Evolutionary conservation across 345 rosid species (phyloP).

Genomic region (Microcos paniculata): DNA sequence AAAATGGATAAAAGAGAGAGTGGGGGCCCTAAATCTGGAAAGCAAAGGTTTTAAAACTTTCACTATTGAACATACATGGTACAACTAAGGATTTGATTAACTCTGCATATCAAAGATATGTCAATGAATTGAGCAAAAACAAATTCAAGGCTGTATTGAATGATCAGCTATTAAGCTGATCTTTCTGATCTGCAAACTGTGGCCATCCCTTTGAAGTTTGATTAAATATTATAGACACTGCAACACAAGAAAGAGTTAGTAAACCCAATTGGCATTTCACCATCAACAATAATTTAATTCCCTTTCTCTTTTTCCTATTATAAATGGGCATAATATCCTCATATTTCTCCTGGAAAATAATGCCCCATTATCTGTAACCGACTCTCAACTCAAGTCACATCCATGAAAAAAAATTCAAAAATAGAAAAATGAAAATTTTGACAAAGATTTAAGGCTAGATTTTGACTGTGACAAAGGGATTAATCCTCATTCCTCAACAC

Average conservation of each 20-base stretch:
- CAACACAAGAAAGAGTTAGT: not conserved
- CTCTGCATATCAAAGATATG: not conserved
- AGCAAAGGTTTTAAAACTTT: not conserved
- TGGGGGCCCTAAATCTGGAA: not conserved
- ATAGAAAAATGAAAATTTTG: not conserved
- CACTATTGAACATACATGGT: not conserved
- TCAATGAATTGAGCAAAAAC: not conserved
- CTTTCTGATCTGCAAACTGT: not conserved
- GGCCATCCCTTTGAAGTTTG: constrained; percentile 7
- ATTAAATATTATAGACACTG: not conserved
- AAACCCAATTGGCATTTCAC: not conserved
- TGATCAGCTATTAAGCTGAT: not conserved
- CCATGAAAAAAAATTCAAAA: not conserved
- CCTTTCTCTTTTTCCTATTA: not conserved
- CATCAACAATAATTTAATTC: not conserved
- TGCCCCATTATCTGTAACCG: not conserved
- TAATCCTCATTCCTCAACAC: too few relatives aligned
- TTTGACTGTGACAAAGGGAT: not conserved
- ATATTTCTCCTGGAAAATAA: not conserved
- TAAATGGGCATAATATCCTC: not conserved
- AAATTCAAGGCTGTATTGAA: not conserved
- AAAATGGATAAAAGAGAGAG: too few relatives aligned
- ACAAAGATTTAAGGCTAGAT: not conserved
- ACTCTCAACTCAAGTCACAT: not conserved
- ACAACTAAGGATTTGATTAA: not conserved